Evolutionary conservation across 2,329 filamentous ascomycete species (phyloP).

Genomic region (Sporothrix brunneoviolacea): DNA sequence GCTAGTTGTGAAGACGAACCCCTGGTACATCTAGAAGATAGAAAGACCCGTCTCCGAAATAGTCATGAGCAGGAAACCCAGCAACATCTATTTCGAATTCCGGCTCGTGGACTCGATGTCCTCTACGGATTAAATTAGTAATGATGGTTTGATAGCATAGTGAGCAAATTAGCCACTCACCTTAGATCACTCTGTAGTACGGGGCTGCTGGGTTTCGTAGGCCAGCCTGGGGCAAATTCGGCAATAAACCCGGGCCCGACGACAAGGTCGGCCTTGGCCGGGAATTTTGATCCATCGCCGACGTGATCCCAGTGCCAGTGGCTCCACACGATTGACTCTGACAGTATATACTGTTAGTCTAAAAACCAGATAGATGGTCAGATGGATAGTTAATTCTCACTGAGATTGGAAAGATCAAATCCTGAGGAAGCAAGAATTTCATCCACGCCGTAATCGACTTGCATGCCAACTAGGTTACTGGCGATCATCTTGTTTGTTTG

Average conservation of each 20-base stretch:
- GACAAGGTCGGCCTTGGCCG: not conserved
- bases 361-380: not conserved
- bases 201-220: not conserved
- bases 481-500: not conserved
- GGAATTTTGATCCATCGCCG: not conserved
- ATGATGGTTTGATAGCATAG: too few species aligned
- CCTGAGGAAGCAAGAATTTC: not conserved
- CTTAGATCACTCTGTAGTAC: not conserved
- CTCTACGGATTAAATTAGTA: too few species aligned
- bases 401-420: not conserved
- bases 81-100: not conserved
- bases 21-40: not conserved
- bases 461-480: not conserved
- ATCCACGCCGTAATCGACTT: not conserved
- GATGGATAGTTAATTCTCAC: not conserved
- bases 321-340: not conserved
- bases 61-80: not conserved
- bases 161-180: not conserved
- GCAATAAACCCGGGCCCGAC: not conserved
- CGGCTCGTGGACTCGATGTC: not conserved
- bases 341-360: too few species aligned
- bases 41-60: not conserved
- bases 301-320: slow-evolving; percentile 8
- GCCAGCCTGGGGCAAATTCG: not conserved
- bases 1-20: not conserved